Conservation (phyloP, 2,329 filamentous ascomycete species). For the Fusarium pseudocircinatum region DNA sequence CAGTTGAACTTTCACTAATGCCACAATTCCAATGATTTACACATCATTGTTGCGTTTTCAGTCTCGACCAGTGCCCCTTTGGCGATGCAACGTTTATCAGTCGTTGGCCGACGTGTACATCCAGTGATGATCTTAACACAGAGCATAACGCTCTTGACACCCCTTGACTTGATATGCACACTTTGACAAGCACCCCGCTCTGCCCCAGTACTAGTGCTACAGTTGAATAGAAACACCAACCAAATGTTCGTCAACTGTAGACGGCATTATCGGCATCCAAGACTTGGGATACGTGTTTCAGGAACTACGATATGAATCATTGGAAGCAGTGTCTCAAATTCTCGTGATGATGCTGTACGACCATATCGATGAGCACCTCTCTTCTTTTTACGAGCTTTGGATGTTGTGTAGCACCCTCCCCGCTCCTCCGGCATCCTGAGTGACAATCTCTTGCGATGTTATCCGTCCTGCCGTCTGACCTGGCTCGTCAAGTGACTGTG, state of each 20-base stretch:
- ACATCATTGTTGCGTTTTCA: background rate
- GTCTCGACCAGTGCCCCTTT: background rate
- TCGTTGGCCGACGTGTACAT: background rate
- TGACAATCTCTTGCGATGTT: constrained; percentile 10
- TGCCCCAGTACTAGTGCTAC: background rate
- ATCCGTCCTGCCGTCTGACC: background rate
- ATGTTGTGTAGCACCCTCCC: constrained; percentile 14
- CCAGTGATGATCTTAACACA: constrained; percentile 20
- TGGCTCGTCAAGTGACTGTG: constrained; percentile 8
- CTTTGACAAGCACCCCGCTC: constrained; percentile 5
- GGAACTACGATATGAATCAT: background rate
- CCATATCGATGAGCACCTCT: background rate
- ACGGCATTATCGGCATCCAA: constrained; percentile 12
- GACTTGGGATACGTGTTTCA: constrained; percentile 16
- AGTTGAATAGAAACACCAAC: constrained; percentile 1
- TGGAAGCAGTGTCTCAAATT: constrained; percentile 12
- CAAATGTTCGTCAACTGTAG: background rate
- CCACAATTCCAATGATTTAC: constrained; percentile 9
- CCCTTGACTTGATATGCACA: background rate
- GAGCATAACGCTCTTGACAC: constrained; percentile 2
- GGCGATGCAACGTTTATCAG: constrained; percentile 11
- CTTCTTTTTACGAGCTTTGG: constrained; percentile 1
- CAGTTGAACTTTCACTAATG: constrained; percentile 14
- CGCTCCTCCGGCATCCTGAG: background rate
- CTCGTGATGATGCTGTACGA: constrained; percentile 26